Evolutionary conservation across 2,329 filamentous ascomycete genomes (phyloP).

Genomic region (Huntiella savannae): DNA sequence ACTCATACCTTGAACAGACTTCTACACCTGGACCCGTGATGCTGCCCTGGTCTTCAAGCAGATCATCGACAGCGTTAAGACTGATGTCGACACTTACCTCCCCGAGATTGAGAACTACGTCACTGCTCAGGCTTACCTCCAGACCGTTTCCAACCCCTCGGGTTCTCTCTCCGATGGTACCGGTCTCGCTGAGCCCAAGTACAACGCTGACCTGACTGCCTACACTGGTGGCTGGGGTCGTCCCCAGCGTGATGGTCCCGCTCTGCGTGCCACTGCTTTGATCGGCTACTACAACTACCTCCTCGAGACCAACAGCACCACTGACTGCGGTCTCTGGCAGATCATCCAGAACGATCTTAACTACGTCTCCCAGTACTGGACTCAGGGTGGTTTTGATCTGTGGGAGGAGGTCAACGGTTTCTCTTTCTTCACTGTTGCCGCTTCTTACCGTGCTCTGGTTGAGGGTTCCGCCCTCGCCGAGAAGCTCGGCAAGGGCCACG

Average conservation of each 20-base stretch:
- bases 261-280: conserved; percentile 55
- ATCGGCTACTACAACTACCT: conserved; percentile 57
- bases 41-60: conserved; percentile 50
- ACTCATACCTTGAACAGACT: conserved; percentile 30
- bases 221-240: conserved; percentile 55
- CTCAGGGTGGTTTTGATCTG: conserved; percentile 49
- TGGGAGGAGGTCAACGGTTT: conserved; percentile 67
- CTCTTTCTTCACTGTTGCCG: conserved; percentile 61
- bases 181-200: conserved; percentile 56
- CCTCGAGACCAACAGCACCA: conserved; percentile 42
- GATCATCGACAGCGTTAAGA: conserved; percentile 40
- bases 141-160: conserved; percentile 50
- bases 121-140: conserved; percentile 43
- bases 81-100: conserved; percentile 37
- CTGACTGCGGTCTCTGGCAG: conserved; percentile 42
- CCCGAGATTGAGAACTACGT: conserved; percentile 48
- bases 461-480: conserved; percentile 48
- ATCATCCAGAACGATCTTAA: conserved; percentile 56
- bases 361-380: conserved; percentile 59
- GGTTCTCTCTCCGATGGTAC: conserved; percentile 32
- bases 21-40: conserved; percentile 63
- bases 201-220: conserved; percentile 40
- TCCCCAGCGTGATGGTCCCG: conserved; percentile 62
- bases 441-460: conserved; percentile 48
- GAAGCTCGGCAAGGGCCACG: conserved; percentile 40